A percentile compares a stretch with the other conserved stretches of the same genome.
These are phyloP conservation scores for Fusarium irregulare DNA, from an alignment of 2,329 filamentous ascomycete species.

Conservation along the genomic window DNA sequence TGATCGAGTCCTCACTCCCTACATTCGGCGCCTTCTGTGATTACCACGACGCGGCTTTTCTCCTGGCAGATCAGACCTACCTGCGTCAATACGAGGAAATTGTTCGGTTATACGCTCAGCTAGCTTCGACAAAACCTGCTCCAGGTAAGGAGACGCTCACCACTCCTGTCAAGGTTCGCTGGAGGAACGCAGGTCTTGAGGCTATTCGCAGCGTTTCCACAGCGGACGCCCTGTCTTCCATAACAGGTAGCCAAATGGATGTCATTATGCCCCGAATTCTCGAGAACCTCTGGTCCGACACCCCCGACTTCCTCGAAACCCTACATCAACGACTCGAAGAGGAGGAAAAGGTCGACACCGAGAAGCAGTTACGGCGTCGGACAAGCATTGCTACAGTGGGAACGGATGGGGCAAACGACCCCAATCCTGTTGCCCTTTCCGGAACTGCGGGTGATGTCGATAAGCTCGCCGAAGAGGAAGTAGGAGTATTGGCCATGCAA, in stretches of 20 bases:
- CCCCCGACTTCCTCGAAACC: conserved; percentile 74
- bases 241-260: conserved; percentile 80
- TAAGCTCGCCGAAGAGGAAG: conserved; percentile 88
- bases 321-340: conserved; percentile 74
- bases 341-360: conserved; percentile 75
- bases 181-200: conserved; percentile 78
- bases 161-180: conserved; percentile 80
- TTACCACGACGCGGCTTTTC: conserved; percentile 85
- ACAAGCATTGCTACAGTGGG: conserved; percentile 83
- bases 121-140: conserved; percentile 73
- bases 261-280: conserved; percentile 86
- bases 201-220: conserved; percentile 85
- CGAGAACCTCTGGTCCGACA: conserved; percentile 84
- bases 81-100: conserved; percentile 84
- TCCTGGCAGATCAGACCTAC: conserved; percentile 88
- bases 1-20: conserved; percentile 89
- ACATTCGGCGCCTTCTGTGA: conserved; percentile 91
- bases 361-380: conserved; percentile 72
- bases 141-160: conserved; percentile 67
- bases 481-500: conserved; percentile 83
- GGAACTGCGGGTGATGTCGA: conserved; percentile 89
- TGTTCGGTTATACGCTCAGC: conserved; percentile 80
- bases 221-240: conserved; percentile 80
- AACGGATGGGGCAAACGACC: conserved; percentile 67
- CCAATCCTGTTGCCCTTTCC: conserved; percentile 77